Percentiles rank a stretch among this genome's conserved stretches.
Evolutionary conservation across 2,329 filamentous ascomycete species (phyloP).

Genomic region (Aspergillus aculeatinus): DNA sequence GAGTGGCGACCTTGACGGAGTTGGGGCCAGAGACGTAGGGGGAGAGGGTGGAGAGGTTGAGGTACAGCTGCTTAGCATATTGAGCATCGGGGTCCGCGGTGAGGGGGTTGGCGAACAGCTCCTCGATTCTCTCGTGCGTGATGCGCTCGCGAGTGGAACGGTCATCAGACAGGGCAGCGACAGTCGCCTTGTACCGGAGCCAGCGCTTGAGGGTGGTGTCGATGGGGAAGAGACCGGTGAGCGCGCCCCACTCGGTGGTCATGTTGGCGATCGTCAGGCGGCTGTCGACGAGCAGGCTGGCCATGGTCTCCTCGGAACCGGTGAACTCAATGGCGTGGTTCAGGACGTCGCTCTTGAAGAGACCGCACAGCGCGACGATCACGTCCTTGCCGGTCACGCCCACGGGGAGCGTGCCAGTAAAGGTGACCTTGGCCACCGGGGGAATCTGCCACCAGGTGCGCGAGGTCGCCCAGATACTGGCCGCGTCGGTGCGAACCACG

Average conservation of each 20-base stretch:
- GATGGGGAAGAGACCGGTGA: constrained; percentile 76
- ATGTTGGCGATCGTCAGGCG: constrained; percentile 72
- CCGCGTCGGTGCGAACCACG: constrained; percentile 83
- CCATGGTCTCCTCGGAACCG: constrained; percentile 74
- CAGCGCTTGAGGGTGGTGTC: constrained; percentile 70
- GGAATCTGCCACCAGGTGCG: constrained; percentile 88
- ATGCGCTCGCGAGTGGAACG: constrained; percentile 59
- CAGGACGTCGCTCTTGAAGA: constrained; percentile 85
- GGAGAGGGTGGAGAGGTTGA: constrained; percentile 79
- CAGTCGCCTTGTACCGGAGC: constrained; percentile 74
- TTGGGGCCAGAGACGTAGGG: constrained; percentile 87
- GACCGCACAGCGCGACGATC: constrained; percentile 80
- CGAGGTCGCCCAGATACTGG: constrained; percentile 79
- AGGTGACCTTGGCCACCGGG: constrained; percentile 74
- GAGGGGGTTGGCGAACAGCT: constrained; percentile 66
- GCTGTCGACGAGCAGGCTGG: constrained; percentile 69
- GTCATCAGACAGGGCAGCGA: constrained; percentile 59
- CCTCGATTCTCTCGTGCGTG: constrained; percentile 70
- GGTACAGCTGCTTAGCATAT: constrained; percentile 80
- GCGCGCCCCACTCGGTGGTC: constrained; percentile 77
- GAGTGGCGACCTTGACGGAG: constrained; percentile 82
- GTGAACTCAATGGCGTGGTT: constrained; percentile 90
- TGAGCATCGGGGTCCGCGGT: constrained; percentile 71
- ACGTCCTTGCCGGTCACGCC: constrained; percentile 93
- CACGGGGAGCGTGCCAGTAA: constrained; percentile 70